These are phyloP conservation scores for Coniochaeta sp. DNA, from an alignment of 2,329 filamentous ascomycete genomes.

Conservation along the genomic window DNA sequence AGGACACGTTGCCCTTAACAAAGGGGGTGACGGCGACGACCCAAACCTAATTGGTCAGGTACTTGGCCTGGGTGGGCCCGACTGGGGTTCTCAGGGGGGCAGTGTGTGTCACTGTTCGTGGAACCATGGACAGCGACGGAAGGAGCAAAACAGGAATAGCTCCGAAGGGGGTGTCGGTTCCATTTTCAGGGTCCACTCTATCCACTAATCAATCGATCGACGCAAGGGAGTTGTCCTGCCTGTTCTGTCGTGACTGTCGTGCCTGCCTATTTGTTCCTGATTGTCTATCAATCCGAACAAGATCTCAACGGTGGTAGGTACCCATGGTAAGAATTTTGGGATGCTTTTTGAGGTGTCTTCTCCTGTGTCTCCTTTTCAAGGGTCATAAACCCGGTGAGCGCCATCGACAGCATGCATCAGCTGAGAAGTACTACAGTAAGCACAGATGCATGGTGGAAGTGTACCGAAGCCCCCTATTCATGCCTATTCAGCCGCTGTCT, in stretches of 20 bases:
- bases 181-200: neutral
- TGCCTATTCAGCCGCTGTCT: neutral
- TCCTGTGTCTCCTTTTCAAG: too few relatives aligned
- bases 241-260: too few relatives aligned
- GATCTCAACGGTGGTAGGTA: too few relatives aligned
- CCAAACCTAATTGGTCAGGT: neutral
- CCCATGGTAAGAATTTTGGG: too few relatives aligned
- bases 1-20: neutral
- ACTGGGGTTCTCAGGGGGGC: neutral
- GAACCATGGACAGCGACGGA: neutral
- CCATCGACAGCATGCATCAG: neutral
- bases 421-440: neutral
- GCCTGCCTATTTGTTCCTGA: too few relatives aligned
- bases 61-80: neutral
- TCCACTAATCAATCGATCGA: neutral
- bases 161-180: neutral
- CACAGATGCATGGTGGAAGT: neutral
- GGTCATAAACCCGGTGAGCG: too few relatives aligned
- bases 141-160: neutral
- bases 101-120: too few relatives aligned
- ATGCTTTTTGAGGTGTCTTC: too few relatives aligned
- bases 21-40: neutral
- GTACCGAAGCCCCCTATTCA: neutral
- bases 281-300: too few relatives aligned
- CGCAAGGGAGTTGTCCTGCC: constrained; percentile 1